phyloP scores from a whole-genome alignment of 2,329 filamentous ascomycete species.

The Paradendryphiella salina region DNA sequence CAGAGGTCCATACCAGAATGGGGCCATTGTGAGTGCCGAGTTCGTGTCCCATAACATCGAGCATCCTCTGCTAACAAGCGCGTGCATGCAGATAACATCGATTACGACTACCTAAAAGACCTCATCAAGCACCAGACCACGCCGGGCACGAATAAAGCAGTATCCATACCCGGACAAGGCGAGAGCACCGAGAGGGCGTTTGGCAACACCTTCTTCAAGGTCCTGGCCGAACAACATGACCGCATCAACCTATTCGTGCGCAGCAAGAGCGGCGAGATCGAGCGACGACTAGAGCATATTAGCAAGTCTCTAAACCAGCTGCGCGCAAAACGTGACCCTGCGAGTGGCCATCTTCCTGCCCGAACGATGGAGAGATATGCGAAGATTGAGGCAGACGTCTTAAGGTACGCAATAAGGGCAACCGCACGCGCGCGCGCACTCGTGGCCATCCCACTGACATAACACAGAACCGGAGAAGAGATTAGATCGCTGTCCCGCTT shows the following conservation, averaged over 20 bases:
- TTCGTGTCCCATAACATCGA: neutral
- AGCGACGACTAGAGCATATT: constrained; percentile 61
- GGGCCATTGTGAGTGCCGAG: constrained; percentile 65
- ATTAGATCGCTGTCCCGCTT: constrained; percentile 72
- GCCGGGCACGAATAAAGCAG: constrained; percentile 67
- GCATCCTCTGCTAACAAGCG: constrained; percentile 17
- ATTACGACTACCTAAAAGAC: constrained; percentile 85
- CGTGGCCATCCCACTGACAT: constrained; percentile 15
- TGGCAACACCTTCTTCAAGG: constrained; percentile 70
- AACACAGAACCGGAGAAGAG: constrained; percentile 66
- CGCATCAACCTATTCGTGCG: constrained; percentile 76
- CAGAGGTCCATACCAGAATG: constrained; percentile 79
- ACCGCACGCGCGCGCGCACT: neutral
- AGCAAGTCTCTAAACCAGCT: constrained; percentile 46
- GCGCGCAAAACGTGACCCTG: constrained; percentile 22
- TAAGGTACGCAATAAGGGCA: constrained; percentile 41
- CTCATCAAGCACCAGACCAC: constrained; percentile 81
- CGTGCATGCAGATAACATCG: constrained; percentile 70
- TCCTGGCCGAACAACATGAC: constrained; percentile 74
- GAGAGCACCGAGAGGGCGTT: constrained; percentile 63
- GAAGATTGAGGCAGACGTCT: constrained; percentile 55
- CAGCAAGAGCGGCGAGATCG: constrained; percentile 79
- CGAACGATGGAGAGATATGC: constrained; percentile 55
- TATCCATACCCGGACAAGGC: constrained; percentile 72
- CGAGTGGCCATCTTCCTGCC: constrained; percentile 44